Base-by-base conservation (phyloP, 2,329 filamentous ascomycete genomes). In the Alternaria consortialis region DNA sequence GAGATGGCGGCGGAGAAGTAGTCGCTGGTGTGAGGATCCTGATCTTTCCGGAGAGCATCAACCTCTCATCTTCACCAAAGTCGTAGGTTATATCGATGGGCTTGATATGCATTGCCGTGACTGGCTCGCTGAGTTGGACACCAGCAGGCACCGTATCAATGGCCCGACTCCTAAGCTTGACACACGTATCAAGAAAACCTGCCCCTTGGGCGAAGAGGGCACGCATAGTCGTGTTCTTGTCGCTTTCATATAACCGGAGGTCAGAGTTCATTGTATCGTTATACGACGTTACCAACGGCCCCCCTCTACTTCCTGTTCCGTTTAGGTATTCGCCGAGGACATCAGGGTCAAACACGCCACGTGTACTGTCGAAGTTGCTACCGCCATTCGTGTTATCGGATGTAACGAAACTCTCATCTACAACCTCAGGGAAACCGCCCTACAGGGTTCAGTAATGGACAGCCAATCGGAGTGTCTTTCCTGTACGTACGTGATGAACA, bases 271-370 rank as follows among this genome's bases (percentile, higher is more conserved):
- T 64, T 5, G 67, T 68, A 4, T 65, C 62, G 44, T 76, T 73
- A 17, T 56, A 52, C 5, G 63, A 67, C 3, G 53, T 72, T 5
- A 74, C 71, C 2, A 74, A 53, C 4, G 71, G 69, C 5, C 71
- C 71, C 4, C 69, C 69, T 27, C 65, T 65, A 7, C 64, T 63
- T 1, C 70, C 72, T 2, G 63, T 74, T 12, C 71, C 63, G 29
- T 65, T 55, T 9, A 77, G 53, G 43, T 75, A 77, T 50, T 77
- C 69, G 5, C 60, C 56, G 8, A 76, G 64, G 17, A 76, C 64
- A 7, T 64, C 61, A 11, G 67, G 64, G 47, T 77, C 75, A 37
- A 70, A 75, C 0, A 60, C 64, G 4, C 56, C 57, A 20, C 65
- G 66, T 34, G 74, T 76, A 2, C 62, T 65, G 44, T 77, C 74